Percentiles rank a stretch among this genome's conserved stretches.
phyloP scores from a whole-genome alignment of 306 rosid species.

The Mimosa pudica region DNA sequence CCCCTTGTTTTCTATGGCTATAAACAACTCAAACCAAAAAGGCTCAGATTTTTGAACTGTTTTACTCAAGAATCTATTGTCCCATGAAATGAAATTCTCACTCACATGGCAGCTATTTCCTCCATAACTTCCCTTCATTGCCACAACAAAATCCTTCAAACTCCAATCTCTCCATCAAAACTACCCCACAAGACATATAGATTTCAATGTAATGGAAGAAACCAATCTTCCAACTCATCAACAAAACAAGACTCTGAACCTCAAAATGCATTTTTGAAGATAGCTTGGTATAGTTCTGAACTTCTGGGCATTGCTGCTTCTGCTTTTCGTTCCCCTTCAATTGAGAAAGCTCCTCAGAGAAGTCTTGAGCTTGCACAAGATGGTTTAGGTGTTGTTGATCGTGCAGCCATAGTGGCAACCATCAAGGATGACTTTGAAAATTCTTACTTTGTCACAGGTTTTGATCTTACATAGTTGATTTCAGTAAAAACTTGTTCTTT shows the following conservation, averaged over 20 bases:
- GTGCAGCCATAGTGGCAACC: slow-evolving; percentile 49
- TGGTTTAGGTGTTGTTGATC: slow-evolving; percentile 54
- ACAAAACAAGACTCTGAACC: slow-evolving; percentile 44
- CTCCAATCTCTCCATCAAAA: slow-evolving; percentile 37
- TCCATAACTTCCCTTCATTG: slow-evolving; percentile 46
- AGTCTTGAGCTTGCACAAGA: slow-evolving; percentile 47
- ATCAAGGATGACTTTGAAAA: slow-evolving; percentile 58
- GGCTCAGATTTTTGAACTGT: slow-evolving; percentile 37
- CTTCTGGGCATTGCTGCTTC: slow-evolving; percentile 88
- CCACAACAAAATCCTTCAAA: slow-evolving; percentile 30
- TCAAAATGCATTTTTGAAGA: slow-evolving; percentile 67
- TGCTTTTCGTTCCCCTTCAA: slow-evolving; percentile 59
- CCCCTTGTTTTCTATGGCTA: slow-evolving; percentile 37
- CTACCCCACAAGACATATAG: slow-evolving; percentile 26
- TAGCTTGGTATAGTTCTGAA: slow-evolving; percentile 94
- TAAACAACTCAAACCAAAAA: background rate
- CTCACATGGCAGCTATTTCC: slow-evolving; percentile 42
- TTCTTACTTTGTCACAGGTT: slow-evolving; percentile 70
- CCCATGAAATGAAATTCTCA: background rate
- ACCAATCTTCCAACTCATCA: slow-evolving; percentile 40
- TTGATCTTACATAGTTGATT: background rate
- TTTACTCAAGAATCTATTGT: background rate
- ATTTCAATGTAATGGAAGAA: slow-evolving; percentile 62
- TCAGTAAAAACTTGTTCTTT: no score
- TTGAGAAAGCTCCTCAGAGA: slow-evolving; percentile 43